These are phyloP conservation scores for Coemansia sp. DNA, from an alignment of 192 early-diverging fungal species.

Conservation along the genomic window DNA sequence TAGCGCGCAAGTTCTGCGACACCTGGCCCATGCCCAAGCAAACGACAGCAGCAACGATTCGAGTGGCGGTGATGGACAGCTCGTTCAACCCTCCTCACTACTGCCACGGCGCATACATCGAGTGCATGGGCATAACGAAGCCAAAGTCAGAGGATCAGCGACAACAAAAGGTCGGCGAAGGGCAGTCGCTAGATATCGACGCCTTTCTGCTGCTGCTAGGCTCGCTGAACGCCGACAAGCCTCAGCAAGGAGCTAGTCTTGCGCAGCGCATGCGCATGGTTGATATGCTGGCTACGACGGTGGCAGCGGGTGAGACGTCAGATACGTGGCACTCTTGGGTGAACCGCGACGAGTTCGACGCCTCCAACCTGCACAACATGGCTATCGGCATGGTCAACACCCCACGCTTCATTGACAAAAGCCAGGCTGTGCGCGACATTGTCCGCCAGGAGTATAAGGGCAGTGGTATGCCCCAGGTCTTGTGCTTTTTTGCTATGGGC, in stretches of 20 bases:
- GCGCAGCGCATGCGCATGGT: constrained; percentile 76
- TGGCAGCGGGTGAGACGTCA: constrained; percentile 37
- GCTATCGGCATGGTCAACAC: constrained; percentile 64
- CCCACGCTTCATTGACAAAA: constrained; percentile 75
- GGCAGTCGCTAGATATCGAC: constrained; percentile 58
- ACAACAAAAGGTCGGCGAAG: not conserved
- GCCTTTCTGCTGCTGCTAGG: constrained; percentile 67
- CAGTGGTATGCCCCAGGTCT: constrained; percentile 10
- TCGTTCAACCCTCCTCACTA: constrained; percentile 77
- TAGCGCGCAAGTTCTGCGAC: constrained; percentile 37
- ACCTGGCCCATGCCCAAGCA: constrained; percentile 33
- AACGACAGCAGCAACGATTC: constrained; percentile 12
- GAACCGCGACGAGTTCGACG: constrained; percentile 30
- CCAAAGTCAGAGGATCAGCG: constrained; percentile 14
- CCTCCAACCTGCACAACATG: constrained; percentile 46
- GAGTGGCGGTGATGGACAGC: constrained; percentile 69
- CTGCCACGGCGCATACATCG: constrained; percentile 54
- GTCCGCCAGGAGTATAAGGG: constrained; percentile 13
- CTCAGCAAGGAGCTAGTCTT: constrained; percentile 56
- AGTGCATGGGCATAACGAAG: constrained; percentile 39
- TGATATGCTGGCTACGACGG: constrained; percentile 59
- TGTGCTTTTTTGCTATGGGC: constrained; percentile 75
- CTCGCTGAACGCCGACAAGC: constrained; percentile 74
- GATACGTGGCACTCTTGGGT: constrained; percentile 56
- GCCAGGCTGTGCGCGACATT: constrained; percentile 22